A percentile compares a stretch with the other conserved stretches of the same genome.
phyloP scores from a whole-genome alignment of 805 yeast species.

The Saccharomycopsis sp. region DNA sequence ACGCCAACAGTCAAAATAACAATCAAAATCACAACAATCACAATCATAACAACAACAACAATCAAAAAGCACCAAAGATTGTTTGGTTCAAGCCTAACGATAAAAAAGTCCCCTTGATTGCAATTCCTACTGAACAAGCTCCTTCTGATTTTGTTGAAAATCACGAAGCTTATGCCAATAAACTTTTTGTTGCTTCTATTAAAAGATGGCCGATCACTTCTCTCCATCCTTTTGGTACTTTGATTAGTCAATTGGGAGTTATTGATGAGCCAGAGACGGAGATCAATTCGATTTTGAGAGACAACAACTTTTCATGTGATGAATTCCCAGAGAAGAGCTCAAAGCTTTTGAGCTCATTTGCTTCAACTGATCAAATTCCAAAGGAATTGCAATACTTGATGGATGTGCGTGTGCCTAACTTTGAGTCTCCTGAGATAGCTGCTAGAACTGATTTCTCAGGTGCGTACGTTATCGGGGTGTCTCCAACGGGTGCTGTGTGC shows the following conservation, averaged over 20 bases:
- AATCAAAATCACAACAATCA: too few relatives aligned
- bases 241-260: conserved; percentile 78
- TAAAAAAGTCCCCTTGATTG: conserved; percentile 93
- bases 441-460: conserved; percentile 44
- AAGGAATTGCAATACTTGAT: conserved; percentile 12
- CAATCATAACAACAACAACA: too few relatives aligned
- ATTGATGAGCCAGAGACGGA: conserved; percentile 72
- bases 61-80: conserved; percentile 66
- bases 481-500: conserved; percentile 47
- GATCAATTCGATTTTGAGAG: conserved; percentile 82
- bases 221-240: conserved; percentile 93
- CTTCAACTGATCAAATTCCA: conserved; percentile 27
- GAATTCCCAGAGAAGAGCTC: conserved; percentile 52
- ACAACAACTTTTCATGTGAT: conserved; percentile 72
- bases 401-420: conserved; percentile 14
- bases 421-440: conserved; percentile 25
- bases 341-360: conserved; percentile 22
- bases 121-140: conserved; percentile 97
- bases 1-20: conserved; percentile 38
- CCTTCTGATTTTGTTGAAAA: conserved; percentile 92
- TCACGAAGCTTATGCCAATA: conserved; percentile 72
- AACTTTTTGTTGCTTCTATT: conserved; percentile 85
- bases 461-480: conserved; percentile 57
- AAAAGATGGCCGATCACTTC: conserved; percentile 99
- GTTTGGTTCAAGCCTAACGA: conserved; percentile 99